Evolutionary conservation across 331 rosid genomes (phyloP).

Genomic region (Acacia pycnantha): DNA sequence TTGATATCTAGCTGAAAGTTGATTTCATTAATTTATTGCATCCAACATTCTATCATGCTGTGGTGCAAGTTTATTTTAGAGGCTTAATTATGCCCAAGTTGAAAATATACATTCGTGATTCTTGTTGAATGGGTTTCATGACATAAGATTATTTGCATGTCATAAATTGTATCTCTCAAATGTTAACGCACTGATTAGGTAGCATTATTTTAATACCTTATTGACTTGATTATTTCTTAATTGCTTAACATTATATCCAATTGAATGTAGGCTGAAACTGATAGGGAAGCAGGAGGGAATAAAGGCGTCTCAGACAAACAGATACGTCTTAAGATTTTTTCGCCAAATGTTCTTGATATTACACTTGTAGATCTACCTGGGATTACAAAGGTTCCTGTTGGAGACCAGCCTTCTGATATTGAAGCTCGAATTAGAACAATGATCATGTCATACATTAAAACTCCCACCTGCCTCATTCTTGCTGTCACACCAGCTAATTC

Average conservation of each 20-base stretch:
- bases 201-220: not conserved
- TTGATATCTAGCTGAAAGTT: slow-evolving; percentile 9
- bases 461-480: slow-evolving; percentile 85
- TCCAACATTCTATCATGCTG: not conserved
- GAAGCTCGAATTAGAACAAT: slow-evolving; percentile 95
- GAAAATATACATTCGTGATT: not conserved
- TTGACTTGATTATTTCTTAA: not conserved
- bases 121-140: slow-evolving; percentile 12
- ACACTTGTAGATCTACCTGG: slow-evolving; percentile 99
- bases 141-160: slow-evolving; percentile 9
- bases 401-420: slow-evolving; percentile 97
- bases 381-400: slow-evolving; percentile 97
- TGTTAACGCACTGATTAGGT: not conserved
- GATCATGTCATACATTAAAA: slow-evolving; percentile 96
- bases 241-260: not conserved
- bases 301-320: slow-evolving; percentile 99
- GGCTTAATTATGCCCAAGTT: not conserved
- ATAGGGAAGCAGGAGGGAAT: slow-evolving; percentile 94
- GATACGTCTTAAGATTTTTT: slow-evolving; percentile 92
- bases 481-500: slow-evolving; percentile 99
- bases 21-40: not conserved
- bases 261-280: slow-evolving; percentile 79
- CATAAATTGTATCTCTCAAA: not conserved
- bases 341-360: slow-evolving; percentile 96
- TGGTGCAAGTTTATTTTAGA: slow-evolving; percentile 3